A percentile compares a stretch with the other conserved stretches of the same genome.
Evolutionary conservation across 139 green algal genomes (phyloP).

Genomic region (Chlorella vulgaris): DNA sequence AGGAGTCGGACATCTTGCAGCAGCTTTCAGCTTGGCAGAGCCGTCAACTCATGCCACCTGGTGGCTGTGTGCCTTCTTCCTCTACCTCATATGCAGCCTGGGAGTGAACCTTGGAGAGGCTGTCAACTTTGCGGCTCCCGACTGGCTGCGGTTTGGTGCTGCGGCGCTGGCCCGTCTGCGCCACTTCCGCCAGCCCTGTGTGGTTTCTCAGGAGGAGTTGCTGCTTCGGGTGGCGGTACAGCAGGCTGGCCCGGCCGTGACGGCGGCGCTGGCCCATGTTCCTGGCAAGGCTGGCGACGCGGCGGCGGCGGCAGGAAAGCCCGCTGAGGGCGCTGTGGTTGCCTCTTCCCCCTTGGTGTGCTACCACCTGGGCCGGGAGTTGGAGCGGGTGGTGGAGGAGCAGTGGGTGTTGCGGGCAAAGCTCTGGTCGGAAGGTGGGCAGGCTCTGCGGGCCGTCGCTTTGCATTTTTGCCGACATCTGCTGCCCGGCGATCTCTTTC

Average conservation of each 20-base stretch:
- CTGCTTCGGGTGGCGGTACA: slow-evolving; percentile 14
- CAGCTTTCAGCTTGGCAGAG: too few species aligned
- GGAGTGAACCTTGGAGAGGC: slow-evolving; percentile 82
- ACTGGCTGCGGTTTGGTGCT: slow-evolving; percentile 80
- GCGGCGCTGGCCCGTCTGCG: slow-evolving; percentile 51
- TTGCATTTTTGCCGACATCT: background rate
- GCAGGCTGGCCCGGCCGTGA: background rate
- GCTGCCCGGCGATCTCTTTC: background rate
- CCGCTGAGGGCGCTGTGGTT: background rate
- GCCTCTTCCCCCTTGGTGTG: slow-evolving; percentile 19
- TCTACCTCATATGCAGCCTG: slow-evolving; percentile 1
- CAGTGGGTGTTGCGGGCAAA: slow-evolving; percentile 63
- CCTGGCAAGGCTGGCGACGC: background rate
- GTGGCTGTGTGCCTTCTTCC: background rate
- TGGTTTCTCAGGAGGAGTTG: slow-evolving; percentile 30
- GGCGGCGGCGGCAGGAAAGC: background rate
- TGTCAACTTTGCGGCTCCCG: slow-evolving; percentile 79
- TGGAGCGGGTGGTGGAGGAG: slow-evolving; percentile 59
- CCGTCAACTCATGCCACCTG: too few species aligned
- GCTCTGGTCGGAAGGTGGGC: slow-evolving; percentile 57
- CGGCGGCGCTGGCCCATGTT: background rate
- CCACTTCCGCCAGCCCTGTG: slow-evolving; percentile 28
- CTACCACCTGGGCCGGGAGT: slow-evolving; percentile 55
- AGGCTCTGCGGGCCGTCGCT: too few species aligned
- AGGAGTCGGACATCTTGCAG: too few species aligned